These are phyloP conservation scores for Podospora conica DNA, from an alignment of 495 filamentous ascomycete species.

Conservation along the genomic window DNA sequence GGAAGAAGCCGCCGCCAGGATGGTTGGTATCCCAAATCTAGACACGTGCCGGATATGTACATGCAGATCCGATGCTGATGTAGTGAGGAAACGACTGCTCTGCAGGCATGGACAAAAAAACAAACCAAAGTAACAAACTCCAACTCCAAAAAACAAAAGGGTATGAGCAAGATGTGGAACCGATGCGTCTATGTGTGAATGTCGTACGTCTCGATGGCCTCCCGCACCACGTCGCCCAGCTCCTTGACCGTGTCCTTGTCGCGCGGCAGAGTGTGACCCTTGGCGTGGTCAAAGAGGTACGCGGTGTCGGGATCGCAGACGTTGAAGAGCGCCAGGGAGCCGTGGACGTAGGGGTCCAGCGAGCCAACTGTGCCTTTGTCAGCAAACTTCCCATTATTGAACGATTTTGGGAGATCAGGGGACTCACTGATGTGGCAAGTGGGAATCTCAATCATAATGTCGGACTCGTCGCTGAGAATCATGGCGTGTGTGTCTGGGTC, in stretches of 20 bases:
- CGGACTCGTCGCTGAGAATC: slow-evolving; percentile 49
- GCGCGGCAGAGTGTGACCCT: slow-evolving; percentile 51
- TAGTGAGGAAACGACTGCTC: neutral
- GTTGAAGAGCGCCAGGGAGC: slow-evolving; percentile 53
- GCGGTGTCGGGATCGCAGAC: slow-evolving; percentile 52
- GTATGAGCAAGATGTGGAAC: neutral
- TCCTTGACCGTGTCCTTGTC: slow-evolving; percentile 46
- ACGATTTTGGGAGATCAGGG: neutral
- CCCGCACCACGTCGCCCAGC: slow-evolving; percentile 41
- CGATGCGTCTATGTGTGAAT: slow-evolving; percentile 16
- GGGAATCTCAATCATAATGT: slow-evolving; percentile 46
- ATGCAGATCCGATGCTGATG: neutral
- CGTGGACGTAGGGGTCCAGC: slow-evolving; percentile 51
- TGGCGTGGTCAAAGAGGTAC: slow-evolving; percentile 53
- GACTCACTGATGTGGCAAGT: slow-evolving; percentile 52
- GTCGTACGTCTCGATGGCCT: slow-evolving; percentile 29
- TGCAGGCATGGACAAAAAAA: neutral
- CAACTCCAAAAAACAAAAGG: neutral
- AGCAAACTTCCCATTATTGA: neutral
- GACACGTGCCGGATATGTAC: neutral
- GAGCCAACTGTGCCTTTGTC: slow-evolving; percentile 40
- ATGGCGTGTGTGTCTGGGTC: slow-evolving; percentile 40
- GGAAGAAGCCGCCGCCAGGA: no score
- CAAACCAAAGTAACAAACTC: neutral
- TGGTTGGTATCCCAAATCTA: neutral